These are phyloP conservation scores for Primulina eburnea DNA, from an alignment of 257 asterid genomes.

Conservation along the genomic window DNA sequence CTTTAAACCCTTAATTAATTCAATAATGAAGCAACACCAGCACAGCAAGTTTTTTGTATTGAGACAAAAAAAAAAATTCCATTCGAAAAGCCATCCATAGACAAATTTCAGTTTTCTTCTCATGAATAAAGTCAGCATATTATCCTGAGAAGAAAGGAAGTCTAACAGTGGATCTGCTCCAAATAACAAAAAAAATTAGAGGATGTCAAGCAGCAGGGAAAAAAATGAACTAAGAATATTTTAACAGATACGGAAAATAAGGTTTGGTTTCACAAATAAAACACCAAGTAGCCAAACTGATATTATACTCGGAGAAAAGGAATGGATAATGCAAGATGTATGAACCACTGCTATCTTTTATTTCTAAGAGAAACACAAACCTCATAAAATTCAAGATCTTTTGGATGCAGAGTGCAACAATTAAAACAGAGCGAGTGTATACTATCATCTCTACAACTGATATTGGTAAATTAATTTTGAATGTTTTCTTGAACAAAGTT, in stretches of 20 bases:
- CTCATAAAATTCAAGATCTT: neutral
- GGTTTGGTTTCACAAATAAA: neutral
- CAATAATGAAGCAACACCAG: neutral
- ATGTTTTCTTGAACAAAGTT: conserved; percentile 36
- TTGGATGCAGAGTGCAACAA: conserved; percentile 15
- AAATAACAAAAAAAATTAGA: neutral
- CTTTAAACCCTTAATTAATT: neutral
- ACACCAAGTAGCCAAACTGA: neutral
- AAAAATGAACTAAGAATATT: neutral
- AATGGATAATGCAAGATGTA: neutral
- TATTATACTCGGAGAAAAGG: neutral
- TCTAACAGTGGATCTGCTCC: neutral
- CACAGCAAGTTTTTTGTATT: neutral
- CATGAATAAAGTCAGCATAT: neutral
- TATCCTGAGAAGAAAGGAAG: neutral
- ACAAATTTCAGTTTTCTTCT: neutral
- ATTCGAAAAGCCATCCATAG: neutral
- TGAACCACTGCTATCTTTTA: conserved; percentile 1
- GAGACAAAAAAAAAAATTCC: neutral
- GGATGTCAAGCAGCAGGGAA: neutral
- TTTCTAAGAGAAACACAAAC: conserved; percentile 14
- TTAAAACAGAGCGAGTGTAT: conserved; percentile 9
- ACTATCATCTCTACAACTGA: conserved; percentile 25
- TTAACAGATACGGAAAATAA: neutral
- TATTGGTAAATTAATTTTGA: conserved; percentile 18